Base-by-base conservation (phyloP, 192 early-diverging fungal genomes). In the Coemansia sp. region DNA sequence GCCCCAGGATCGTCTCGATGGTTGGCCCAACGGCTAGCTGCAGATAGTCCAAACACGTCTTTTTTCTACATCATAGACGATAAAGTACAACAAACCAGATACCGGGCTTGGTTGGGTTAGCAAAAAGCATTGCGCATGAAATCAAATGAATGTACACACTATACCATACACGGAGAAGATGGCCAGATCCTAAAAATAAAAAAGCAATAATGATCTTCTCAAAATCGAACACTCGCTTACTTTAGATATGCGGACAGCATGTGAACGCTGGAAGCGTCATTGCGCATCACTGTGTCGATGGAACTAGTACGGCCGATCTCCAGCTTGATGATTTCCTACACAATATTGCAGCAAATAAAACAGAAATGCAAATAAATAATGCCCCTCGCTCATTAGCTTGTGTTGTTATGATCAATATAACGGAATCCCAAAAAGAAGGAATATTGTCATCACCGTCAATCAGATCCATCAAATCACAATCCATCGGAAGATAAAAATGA, bases 181-280 rank as follows among this genome's bases (percentile, higher is more conserved):
- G 32, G 32, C 32, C 1, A 32, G 32, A 32, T 32, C 2, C 32
- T 32, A 32, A 32, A 32, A 4, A 32, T 2, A 32, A 32, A 32
- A 32, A 32, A 32, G 32, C 32, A 4, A 32, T 32, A 32, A 4
- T 32, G 32, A 32, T 32, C 32, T 32, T 32, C 32, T 32, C 1
- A 2, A 32, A 16, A 9, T 20, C 54, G 13, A 61, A 32, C 32
- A 32, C 32, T 32, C 9, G 8, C 39, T 14, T 53, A 61, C 57
- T 68, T 70, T 56, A 80, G 48, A 44, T 74, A 80, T 16, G 77
- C 69, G 1, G 72, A 74, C 11, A 80, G 63, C 69, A 80, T 72
- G 51, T 80, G 69, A 16, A 80, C 71, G 67, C 77, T 80, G 42
- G 77, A 72, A 44, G 69, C 77, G 22, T 80, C 78, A 42, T 80